Evolutionary conservation across 768 basidiomycete species (phyloP).

Genomic region (Russula griseocarnosa): DNA sequence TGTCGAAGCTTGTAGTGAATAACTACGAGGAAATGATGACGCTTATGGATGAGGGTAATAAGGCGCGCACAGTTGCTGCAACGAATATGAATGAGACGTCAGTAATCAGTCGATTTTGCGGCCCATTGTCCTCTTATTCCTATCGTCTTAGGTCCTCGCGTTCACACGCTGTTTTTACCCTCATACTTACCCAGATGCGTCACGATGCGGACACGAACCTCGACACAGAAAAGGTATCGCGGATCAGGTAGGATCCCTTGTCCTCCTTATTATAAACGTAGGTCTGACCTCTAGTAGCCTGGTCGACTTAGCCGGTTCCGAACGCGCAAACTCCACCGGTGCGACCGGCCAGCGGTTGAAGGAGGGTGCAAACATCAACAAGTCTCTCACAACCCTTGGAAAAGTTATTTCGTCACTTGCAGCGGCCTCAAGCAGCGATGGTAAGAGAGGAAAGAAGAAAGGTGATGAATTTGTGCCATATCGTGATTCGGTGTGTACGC

Average conservation of each 20-base stretch:
- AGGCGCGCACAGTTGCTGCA: slow-evolving; percentile 95
- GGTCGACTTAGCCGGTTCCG: slow-evolving; percentile 95
- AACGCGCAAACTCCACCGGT: slow-evolving; percentile 95
- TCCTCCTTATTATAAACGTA: background rate
- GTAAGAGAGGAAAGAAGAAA: slow-evolving; percentile 73
- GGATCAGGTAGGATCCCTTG: slow-evolving; percentile 64
- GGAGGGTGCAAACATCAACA: slow-evolving; percentile 98
- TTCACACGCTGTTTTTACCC: slow-evolving; percentile 96
- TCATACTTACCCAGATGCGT: slow-evolving; percentile 88
- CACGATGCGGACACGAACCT: slow-evolving; percentile 81
- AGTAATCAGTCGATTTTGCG: slow-evolving; percentile 9
- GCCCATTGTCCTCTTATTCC: background rate
- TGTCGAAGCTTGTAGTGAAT: slow-evolving; percentile 88
- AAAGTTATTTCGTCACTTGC: slow-evolving; percentile 93
- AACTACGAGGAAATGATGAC: slow-evolving; percentile 97
- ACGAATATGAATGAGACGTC: slow-evolving; percentile 99
- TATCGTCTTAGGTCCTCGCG: slow-evolving; percentile 68
- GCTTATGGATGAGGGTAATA: slow-evolving; percentile 99
- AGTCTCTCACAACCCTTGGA: slow-evolving; percentile 94
- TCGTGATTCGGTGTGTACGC: slow-evolving; percentile 82
- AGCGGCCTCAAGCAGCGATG: slow-evolving; percentile 52
- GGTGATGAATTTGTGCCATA: slow-evolving; percentile 94
- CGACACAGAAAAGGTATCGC: slow-evolving; percentile 97
- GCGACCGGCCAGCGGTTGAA: slow-evolving; percentile 95
- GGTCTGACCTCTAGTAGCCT: slow-evolving; percentile 46